A percentile compares a stretch with the other conserved stretches of the same genome.
Conservation (phyloP, 805 yeast species). For the Nakazawaea molendinolei region DNA sequence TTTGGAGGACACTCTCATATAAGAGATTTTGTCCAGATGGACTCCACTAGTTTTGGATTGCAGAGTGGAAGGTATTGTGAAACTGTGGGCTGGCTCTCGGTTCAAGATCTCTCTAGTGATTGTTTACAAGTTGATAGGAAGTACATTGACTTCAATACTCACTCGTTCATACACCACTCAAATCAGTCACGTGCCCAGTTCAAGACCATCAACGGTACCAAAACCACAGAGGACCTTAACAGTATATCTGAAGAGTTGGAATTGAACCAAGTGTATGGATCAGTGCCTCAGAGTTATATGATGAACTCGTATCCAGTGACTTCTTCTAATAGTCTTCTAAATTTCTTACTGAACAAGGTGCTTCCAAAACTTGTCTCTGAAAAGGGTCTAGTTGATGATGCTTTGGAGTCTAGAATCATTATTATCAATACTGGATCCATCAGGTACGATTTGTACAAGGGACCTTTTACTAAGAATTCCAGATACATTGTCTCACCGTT, state of each 20-base stretch:
- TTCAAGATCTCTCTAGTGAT: conserved; percentile 27
- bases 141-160: conserved; percentile 76
- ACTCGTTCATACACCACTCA: conserved; percentile 65
- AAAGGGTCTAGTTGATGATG: conserved; percentile 12
- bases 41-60: conserved; percentile 62
- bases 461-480: conserved; percentile 74
- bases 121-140: conserved; percentile 39
- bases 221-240: conserved; percentile 37
- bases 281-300: conserved; percentile 60
- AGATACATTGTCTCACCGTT: conserved; percentile 84
- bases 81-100: conserved; percentile 82
- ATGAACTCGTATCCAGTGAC: conserved; percentile 59
- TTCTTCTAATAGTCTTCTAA: conserved; percentile 47
- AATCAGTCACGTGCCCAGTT: conserved; percentile 28
- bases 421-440: conserved; percentile 83
- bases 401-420: conserved; percentile 39
- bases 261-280: conserved; percentile 53
- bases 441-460: conserved; percentile 79
- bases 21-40: conserved; percentile 72
- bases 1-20: conserved; percentile 95
- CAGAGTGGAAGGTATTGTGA: conserved; percentile 93
- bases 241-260: conserved; percentile 39
- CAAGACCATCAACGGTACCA: conserved; percentile 48
- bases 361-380: conserved; percentile 32
- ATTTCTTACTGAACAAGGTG: conserved; percentile 50